Evolutionary conservation across 768 basidiomycete genomes (phyloP).

Genomic region (Mycena indigotica): DNA sequence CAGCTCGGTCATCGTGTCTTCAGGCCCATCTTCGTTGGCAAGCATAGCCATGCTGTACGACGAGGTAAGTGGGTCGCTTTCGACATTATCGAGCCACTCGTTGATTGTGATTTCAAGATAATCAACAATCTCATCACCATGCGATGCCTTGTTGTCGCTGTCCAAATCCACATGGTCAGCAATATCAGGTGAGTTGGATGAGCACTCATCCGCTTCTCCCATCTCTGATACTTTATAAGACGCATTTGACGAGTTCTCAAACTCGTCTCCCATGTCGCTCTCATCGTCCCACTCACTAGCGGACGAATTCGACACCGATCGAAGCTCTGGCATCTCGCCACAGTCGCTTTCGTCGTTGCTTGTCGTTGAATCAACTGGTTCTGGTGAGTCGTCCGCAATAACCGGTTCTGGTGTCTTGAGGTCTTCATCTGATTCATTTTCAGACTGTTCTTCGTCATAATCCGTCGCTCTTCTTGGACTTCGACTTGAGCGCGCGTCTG

Average conservation of each 20-base stretch:
- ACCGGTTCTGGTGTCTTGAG: neutral
- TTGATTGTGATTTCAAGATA: neutral
- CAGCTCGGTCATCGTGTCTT: slow-evolving; percentile 13
- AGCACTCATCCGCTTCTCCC: slow-evolving; percentile 6
- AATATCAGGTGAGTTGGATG: neutral
- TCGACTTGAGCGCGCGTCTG: slow-evolving; percentile 9
- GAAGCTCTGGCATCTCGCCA: neutral
- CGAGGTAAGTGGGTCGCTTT: slow-evolving; percentile 9
- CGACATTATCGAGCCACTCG: slow-evolving; percentile 14
- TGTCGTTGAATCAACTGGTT: neutral
- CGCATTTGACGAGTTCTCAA: no score
- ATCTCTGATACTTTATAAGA: slow-evolving; percentile 4
- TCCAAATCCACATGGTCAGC: neutral
- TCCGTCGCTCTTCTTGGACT: slow-evolving; percentile 13
- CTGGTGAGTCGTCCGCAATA: neutral
- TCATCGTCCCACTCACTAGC: neutral
- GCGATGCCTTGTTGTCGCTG: neutral
- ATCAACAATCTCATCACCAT: neutral
- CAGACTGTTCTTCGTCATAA: slow-evolving; percentile 13
- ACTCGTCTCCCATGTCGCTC: no score
- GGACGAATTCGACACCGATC: neutral
- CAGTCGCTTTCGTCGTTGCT: neutral
- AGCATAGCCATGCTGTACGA: neutral
- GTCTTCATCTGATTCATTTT: slow-evolving; percentile 6
- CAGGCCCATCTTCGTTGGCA: neutral